Conservation (phyloP, 129 eudicot genomes). For the Scalesia atractyloides region DNA sequence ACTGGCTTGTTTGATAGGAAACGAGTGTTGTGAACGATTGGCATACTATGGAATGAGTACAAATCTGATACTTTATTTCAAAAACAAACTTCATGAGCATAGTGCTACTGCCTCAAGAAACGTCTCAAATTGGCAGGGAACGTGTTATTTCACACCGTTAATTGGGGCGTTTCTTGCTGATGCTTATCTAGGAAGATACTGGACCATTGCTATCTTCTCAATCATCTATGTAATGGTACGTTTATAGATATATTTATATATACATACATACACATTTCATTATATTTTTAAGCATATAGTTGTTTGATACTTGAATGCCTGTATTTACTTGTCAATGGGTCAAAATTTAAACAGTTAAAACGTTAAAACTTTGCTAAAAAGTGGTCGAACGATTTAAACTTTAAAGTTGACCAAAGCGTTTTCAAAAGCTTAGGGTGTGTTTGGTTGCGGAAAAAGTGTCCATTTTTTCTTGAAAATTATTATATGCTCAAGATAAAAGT, state of each 20-base stretch:
- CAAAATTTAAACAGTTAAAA: background rate
- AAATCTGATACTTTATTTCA: slow-evolving; percentile 65
- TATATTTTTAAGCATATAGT: background rate
- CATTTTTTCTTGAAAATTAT: no score
- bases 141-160: slow-evolving; percentile 72
- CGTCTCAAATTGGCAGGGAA: slow-evolving; percentile 77
- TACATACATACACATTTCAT: background rate
- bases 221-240: slow-evolving; percentile 73
- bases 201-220: slow-evolving; percentile 84
- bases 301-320: background rate
- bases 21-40: slow-evolving; percentile 87
- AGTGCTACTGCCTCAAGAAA: slow-evolving; percentile 73
- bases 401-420: background rate
- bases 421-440: background rate
- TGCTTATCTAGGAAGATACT: slow-evolving; percentile 81
- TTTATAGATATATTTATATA: background rate
- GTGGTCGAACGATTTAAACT: background rate
- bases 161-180: slow-evolving; percentile 83
- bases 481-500: background rate
- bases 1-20: slow-evolving; percentile 37
- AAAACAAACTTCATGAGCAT: slow-evolving; percentile 52
- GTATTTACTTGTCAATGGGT: background rate
- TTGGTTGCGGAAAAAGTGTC: background rate
- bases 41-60: slow-evolving; percentile 85
- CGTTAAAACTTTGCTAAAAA: background rate